Conservation (phyloP, 305 asterid species). For the Solanum hybrid region DNA sequence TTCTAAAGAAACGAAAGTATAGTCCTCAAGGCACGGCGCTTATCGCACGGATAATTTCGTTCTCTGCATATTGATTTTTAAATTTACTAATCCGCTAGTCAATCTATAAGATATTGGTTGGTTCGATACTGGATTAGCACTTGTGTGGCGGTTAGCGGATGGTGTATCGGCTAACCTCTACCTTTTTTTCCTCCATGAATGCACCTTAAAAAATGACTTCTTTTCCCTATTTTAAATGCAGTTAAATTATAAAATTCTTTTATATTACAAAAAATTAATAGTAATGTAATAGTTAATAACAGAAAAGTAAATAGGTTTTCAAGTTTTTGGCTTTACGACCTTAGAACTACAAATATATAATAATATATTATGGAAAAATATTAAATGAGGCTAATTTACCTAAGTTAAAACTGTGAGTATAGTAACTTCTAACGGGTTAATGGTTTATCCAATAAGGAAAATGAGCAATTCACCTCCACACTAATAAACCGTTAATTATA, state of each 20-base stretch:
- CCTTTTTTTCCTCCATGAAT: too few relatives aligned
- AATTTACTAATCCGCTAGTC: too few relatives aligned
- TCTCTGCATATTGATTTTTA: too few relatives aligned
- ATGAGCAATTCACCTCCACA: too few relatives aligned
- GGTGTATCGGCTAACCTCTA: too few relatives aligned
- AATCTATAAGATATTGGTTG: neutral
- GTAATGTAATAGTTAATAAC: neutral
- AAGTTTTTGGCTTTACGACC: neutral
- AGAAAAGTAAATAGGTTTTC: neutral
- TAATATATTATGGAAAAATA: neutral
- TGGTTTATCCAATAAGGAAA: neutral
- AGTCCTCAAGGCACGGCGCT: neutral
- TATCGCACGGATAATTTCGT: too few relatives aligned
- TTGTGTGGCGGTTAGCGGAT: rapidly evolving
- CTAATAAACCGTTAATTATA: neutral
- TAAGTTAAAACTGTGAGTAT: too few relatives aligned
- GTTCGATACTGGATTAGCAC: neutral
- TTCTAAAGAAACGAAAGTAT: neutral
- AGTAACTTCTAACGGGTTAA: too few relatives aligned
- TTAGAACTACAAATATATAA: neutral
- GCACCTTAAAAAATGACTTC: too few relatives aligned
- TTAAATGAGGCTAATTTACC: neutral
- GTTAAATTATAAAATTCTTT: neutral
- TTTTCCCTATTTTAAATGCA: too few relatives aligned
- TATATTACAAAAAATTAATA: too few relatives aligned